Evolutionary conservation across 1,139 yeast genomes (phyloP).

Genomic region (Saccharomyces hybrid): DNA sequence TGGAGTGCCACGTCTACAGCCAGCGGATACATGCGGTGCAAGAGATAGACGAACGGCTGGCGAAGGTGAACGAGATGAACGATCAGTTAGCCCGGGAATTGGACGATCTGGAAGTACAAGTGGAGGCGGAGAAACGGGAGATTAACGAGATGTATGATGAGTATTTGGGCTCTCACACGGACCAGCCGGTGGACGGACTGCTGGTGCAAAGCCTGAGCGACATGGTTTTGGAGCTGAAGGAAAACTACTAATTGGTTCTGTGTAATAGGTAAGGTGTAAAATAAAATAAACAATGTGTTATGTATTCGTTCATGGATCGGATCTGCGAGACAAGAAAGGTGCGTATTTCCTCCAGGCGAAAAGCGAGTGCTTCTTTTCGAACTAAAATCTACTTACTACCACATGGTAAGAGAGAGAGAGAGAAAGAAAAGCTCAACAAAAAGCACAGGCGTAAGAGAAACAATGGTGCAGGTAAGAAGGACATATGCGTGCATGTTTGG

Average conservation of each 20-base stretch:
- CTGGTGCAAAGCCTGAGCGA: constrained; percentile 24
- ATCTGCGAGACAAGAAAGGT: neutral
- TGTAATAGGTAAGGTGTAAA: neutral
- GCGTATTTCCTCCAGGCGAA: too few relatives aligned
- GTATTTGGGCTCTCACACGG: constrained; percentile 22
- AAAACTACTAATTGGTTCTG: constrained; percentile 4
- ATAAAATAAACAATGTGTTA: neutral
- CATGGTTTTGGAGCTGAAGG: constrained; percentile 24
- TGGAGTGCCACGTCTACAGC: constrained; percentile 32
- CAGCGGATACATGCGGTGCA: constrained; percentile 27
- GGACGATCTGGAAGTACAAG: constrained; percentile 21
- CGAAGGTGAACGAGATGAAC: constrained; percentile 26
- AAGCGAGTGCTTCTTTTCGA: neutral
- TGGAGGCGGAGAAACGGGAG: constrained; percentile 18
- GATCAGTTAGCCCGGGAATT: constrained; percentile 23
- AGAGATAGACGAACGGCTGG: constrained; percentile 27
- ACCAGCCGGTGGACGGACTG: constrained; percentile 18
- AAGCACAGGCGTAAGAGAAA: neutral
- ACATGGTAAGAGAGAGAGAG: neutral
- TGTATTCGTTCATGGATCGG: neutral
- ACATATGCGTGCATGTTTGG: constrained; percentile 21
- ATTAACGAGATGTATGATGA: constrained; percentile 20
- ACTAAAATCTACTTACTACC: too few relatives aligned
- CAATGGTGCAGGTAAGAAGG: constrained; percentile 7
- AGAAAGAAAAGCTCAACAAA: neutral